Evolutionary conservation across 257 asterid species (phyloP), one percentile per base, ranked within the genome.

Genomic region (Jaltomata sinuosa): DNA sequence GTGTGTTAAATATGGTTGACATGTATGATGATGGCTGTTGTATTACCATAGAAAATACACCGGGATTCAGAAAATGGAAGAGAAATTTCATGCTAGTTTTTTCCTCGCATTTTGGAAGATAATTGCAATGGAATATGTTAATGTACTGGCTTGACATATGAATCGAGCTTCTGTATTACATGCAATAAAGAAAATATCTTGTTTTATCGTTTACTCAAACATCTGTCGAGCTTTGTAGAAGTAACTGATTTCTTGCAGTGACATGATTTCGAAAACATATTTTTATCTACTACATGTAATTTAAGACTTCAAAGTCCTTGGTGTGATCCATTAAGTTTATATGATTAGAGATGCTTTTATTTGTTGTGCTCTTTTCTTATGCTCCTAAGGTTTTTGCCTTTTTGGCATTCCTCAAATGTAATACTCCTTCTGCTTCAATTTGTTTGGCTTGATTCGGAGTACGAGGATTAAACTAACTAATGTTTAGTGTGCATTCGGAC

Each of bases 21-120:
- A 61, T 84, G 88, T 87, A 82, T 88, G 79, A 82, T 88, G 79
- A 85, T 79, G 25, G 79, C 87, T 91, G 92, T 87, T 91, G 93
- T 92, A 87, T 67, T 87, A 72, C 79, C 86, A 79, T 72, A 87
- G 80, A 84, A 49, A 88, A 88, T 85, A 88, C 62, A 87, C 40
- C 64, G 9, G 42, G 82, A 77, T 8, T 77, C 82, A 49, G 82
- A 50, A 77, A 76, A 9, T 49, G 62, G 27, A 77, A 77, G 64
- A 49, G 82, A 77, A 49, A 49, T 29, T 49, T 29, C 64, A 9
- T 77, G 27, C 42, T 49, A 50, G 27, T 77, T 47, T 47, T 76
- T 29, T 29, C 62, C 62, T 49, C 29, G 12, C 61, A 53, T 77
- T 77, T 49, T 77, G 82, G 82, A 18, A 77, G 22, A 77, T 49